Conservation (phyloP, 1,284 basidiomycete genomes). For the Tilletiopsis washingtonensis region DNA sequence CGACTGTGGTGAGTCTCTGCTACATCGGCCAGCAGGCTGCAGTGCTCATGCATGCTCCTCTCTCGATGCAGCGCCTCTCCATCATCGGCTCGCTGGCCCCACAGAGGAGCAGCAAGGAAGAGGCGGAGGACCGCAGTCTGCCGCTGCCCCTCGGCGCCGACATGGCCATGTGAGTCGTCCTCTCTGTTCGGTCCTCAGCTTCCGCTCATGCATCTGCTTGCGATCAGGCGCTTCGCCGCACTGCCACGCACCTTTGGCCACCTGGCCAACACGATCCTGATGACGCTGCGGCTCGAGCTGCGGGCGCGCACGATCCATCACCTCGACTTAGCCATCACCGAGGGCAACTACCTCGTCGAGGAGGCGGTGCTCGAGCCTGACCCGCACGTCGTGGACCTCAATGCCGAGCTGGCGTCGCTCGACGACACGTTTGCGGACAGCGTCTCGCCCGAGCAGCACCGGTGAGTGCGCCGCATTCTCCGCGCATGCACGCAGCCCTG, state of each 20-base stretch:
- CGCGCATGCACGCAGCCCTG: too few relatives aligned
- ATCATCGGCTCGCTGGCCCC: too few relatives aligned
- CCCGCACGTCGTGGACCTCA: slow-evolving; percentile 78
- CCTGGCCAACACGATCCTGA: slow-evolving; percentile 74
- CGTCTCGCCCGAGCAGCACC: slow-evolving; percentile 14
- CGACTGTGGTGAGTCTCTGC: slow-evolving; percentile 1
- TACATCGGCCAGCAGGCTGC: not conserved
- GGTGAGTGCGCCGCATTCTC: not conserved
- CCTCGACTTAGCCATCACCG: slow-evolving; percentile 64
- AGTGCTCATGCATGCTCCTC: not conserved
- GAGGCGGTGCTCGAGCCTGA: slow-evolving; percentile 78
- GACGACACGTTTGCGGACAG: slow-evolving; percentile 56
- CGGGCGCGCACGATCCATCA: slow-evolving; percentile 77
- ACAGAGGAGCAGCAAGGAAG: too few relatives aligned
- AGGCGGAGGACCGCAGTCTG: slow-evolving; percentile 8
- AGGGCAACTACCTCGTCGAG: slow-evolving; percentile 55
- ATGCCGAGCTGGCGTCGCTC: slow-evolving; percentile 67
- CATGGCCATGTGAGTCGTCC: slow-evolving; percentile 4
- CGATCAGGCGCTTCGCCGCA: slow-evolving; percentile 54
- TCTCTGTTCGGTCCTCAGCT: not conserved
- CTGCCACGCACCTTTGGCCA: slow-evolving; percentile 82
- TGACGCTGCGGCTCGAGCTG: slow-evolving; percentile 81
- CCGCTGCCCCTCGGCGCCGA: slow-evolving; percentile 24
- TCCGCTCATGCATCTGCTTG: not conserved
- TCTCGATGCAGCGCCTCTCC: too few relatives aligned